A percentile compares a stretch with the other conserved stretches of the same genome.
Evolutionary conservation across 176 grass and related monocot species (phyloP).

Genomic region (Juncus inflexus): DNA sequence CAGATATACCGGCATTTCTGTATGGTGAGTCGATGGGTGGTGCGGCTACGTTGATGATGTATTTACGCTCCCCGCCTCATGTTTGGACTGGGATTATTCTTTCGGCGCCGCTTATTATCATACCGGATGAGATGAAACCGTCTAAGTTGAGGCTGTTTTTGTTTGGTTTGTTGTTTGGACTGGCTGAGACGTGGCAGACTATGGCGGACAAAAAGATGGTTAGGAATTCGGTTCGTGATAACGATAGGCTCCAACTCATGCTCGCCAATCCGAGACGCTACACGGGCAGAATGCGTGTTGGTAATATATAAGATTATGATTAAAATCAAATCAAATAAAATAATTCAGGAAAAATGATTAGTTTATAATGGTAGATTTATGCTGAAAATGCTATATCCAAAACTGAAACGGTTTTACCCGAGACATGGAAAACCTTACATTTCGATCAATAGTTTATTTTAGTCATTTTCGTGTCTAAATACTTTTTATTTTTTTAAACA

Average conservation of each 20-base stretch:
- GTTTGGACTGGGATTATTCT: constrained; percentile 57
- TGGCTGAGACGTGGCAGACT: constrained; percentile 66
- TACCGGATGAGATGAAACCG: constrained; percentile 59
- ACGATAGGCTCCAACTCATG: constrained; percentile 42
- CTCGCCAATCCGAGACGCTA: constrained; percentile 50
- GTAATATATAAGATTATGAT: background rate
- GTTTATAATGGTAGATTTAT: too few species aligned
- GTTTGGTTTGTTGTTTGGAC: constrained; percentile 60
- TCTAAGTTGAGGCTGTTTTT: constrained; percentile 49
- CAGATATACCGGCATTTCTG: constrained; percentile 50
- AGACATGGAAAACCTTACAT: too few species aligned
- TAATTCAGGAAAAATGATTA: too few species aligned
- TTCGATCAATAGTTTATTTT: too few species aligned
- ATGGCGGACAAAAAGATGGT: constrained; percentile 63
- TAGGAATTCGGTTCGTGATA: constrained; percentile 44
- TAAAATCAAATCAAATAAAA: too few species aligned
- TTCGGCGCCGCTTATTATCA: constrained; percentile 56
- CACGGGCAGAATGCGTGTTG: constrained; percentile 44
- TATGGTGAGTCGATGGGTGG: constrained; percentile 77
- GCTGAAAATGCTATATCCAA: too few species aligned
- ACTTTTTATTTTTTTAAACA: too few species aligned
- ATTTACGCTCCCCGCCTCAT: constrained; percentile 43
- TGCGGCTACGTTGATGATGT: constrained; percentile 51
- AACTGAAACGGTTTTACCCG: too few species aligned
- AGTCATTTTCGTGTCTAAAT: too few species aligned